Evolutionary conservation across 2,329 filamentous ascomycete species (phyloP).

Genomic region (Penicillium frequentans): DNA sequence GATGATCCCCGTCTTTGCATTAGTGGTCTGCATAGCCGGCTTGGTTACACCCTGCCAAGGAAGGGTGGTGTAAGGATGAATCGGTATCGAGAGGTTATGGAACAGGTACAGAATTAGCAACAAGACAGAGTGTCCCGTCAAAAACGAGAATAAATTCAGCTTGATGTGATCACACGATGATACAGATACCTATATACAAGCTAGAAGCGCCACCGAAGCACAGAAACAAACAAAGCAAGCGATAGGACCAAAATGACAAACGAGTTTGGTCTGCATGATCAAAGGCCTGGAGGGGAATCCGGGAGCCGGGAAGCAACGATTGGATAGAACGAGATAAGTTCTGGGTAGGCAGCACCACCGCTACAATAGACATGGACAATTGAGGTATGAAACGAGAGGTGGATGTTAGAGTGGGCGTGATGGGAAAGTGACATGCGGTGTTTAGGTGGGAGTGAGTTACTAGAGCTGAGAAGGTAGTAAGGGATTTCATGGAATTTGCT

Average conservation of each 20-base stretch:
- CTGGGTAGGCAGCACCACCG: neutral
- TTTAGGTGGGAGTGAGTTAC: neutral
- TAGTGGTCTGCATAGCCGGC: neutral
- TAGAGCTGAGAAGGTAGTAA: neutral
- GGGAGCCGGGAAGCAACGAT: conserved; percentile 7
- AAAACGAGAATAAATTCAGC: conserved; percentile 6
- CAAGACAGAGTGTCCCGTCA: neutral
- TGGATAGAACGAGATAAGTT: conserved; percentile 5
- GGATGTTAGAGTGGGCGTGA: neutral
- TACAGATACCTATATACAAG: conserved; percentile 17
- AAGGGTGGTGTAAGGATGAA: neutral
- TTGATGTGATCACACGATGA: conserved; percentile 11
- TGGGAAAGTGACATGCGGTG: neutral
- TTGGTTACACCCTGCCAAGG: neutral
- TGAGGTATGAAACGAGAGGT: conserved; percentile 1
- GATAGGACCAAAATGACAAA: neutral
- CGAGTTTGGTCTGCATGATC: neutral
- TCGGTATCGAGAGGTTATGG: neutral
- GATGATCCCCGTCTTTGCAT: neutral
- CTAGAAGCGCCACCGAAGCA: conserved; percentile 9
- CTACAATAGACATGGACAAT: conserved; percentile 1
- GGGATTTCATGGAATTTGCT: neutral
- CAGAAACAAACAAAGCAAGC: conserved; percentile 1
- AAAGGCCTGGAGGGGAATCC: neutral
- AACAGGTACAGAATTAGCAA: neutral